Base-by-base conservation (phyloP, 768 basidiomycete genomes). In the Phanerochaete sordida region DNA sequence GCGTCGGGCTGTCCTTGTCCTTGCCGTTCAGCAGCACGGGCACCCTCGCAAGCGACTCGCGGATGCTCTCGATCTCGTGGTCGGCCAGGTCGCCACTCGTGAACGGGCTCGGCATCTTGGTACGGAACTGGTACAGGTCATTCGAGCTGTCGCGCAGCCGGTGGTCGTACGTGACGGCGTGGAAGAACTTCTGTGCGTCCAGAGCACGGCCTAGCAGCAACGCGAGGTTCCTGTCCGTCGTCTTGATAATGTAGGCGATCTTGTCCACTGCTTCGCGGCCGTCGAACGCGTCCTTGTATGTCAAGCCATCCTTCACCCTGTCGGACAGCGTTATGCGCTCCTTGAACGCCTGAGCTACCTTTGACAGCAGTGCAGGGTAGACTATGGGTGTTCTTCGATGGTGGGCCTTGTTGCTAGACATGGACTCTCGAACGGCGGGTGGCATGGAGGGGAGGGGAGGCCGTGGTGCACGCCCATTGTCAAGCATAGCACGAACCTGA, bases 141-240 rank as follows among this genome's bases (percentile, higher is more conserved):
- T 82, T 81, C 0, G 86, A 77, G 67, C 86, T 93, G 74, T 98
- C 97, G 53, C 97, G 79, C 59, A 99, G 72, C 15, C 96, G 88
- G 72, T 99, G 97, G 69, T 98, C 96, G 70, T 98, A 99, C 9
- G 97, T 98, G 65, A 99, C 97, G 69, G 98, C 97, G 69, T 99
- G 97, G 71, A 99, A 98, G 76, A 94, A 98, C 76, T 98, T 98
- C 73, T 98, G 97, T 9, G 95, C 90, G 69, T 98, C 97, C 56
- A 99, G 78, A 2, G 97, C 95, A 44, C 97, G 84, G 5, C 97
- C 97, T n/a, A 98, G 82, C 2, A 99, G 80, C 47, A 98, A 77
- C 12, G 97, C 97, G 27, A 99, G 82, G 73, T 97, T 98, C 15
- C 97, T 84, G 75, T 99, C 97, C 6, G 95, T 93, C 2, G 97